These are phyloP conservation scores for Penicillium nordicum DNA, from an alignment of 2,329 filamentous ascomycete genomes.

Conservation along the genomic window DNA sequence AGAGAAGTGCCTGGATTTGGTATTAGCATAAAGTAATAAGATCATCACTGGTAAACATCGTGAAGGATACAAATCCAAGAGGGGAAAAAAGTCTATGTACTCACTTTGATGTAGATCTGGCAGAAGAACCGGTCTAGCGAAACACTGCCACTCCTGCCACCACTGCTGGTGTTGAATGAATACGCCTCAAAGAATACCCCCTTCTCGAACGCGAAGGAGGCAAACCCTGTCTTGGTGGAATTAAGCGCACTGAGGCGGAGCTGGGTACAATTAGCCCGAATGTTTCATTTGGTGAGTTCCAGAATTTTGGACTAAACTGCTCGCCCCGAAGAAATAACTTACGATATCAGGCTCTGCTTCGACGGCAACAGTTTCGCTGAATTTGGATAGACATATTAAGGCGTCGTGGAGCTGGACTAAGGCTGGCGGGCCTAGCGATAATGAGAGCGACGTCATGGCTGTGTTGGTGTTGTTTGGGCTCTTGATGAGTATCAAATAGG, in stretches of 20 bases:
- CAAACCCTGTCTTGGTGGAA: constrained; percentile 61
- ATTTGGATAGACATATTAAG: constrained; percentile 60
- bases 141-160: constrained; percentile 18
- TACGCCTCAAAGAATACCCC: constrained; percentile 57
- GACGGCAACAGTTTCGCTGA: constrained; percentile 60
- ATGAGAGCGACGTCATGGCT: constrained; percentile 41
- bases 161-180: constrained; percentile 45
- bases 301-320: too few relatives aligned
- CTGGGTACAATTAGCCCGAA: constrained; percentile 32
- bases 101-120: constrained; percentile 56
- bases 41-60: background rate
- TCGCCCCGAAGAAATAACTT: constrained; percentile 16
- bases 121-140: constrained; percentile 54
- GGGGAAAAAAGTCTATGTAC: constrained; percentile 18
- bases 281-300: background rate
- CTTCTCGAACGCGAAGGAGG: constrained; percentile 55
- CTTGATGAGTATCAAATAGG: too few relatives aligned
- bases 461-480: background rate
- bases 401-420: constrained; percentile 57
- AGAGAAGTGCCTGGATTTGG: constrained; percentile 50
- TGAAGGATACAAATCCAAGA: background rate
- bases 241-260: constrained; percentile 61
- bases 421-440: constrained; percentile 56
- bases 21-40: constrained; percentile 4
- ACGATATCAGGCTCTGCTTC: constrained; percentile 59